These are phyloP conservation scores for Barnettozyma botsteinii DNA, from an alignment of 805 yeast species.

Conservation along the genomic window DNA sequence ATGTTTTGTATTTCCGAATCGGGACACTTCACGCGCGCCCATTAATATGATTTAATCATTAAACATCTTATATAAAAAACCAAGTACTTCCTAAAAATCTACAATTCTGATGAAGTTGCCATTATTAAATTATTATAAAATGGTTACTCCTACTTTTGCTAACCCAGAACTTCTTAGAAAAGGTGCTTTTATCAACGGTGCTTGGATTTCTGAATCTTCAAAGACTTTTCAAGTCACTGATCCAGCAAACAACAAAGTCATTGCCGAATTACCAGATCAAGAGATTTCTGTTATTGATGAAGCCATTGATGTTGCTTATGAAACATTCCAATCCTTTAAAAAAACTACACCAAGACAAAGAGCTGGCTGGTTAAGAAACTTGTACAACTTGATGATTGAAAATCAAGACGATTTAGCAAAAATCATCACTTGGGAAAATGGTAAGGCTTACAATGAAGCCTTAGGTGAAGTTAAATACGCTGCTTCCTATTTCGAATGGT, in stretches of 20 bases:
- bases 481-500: constrained; percentile 85
- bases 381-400: constrained; percentile 46
- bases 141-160: constrained; percentile 29
- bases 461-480: constrained; percentile 52
- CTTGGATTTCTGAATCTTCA: constrained; percentile 50
- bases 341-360: constrained; percentile 46
- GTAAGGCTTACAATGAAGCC: constrained; percentile 50
- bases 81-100: background rate
- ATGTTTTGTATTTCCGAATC: no score
- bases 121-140: background rate
- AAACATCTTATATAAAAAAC: background rate
- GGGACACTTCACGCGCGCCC: no score
- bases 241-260: constrained; percentile 62
- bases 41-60: background rate
- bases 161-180: constrained; percentile 49
- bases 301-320: constrained; percentile 44
- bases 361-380: constrained; percentile 43
- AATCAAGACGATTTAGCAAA: constrained; percentile 53
- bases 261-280: constrained; percentile 58
- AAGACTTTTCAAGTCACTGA: constrained; percentile 57
- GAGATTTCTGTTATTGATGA: constrained; percentile 54
- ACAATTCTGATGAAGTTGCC: background rate
- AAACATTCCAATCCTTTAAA: constrained; percentile 41
- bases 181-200: constrained; percentile 66
- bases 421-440: constrained; percentile 54